Conservation (phyloP, 2,329 filamentous ascomycete genomes). For the Clonostachys byssicola region DNA sequence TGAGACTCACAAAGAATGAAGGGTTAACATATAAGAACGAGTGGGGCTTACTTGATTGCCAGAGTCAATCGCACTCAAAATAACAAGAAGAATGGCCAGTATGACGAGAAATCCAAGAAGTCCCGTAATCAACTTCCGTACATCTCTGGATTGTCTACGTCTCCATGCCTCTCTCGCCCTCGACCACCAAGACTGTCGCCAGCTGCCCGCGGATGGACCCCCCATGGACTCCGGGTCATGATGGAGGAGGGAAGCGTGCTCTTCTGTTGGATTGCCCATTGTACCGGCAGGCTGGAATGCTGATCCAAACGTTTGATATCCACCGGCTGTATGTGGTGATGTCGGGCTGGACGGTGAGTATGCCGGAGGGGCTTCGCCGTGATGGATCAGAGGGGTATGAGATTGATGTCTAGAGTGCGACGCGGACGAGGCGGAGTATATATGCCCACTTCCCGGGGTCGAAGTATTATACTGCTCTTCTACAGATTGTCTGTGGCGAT, state of each 20-base stretch:
- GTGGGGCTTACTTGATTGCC: no score
- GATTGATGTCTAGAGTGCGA: no score
- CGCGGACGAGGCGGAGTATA: no score
- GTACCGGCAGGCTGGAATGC: conserved; percentile 8
- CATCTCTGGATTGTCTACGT: conserved; percentile 3
- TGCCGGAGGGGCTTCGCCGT: conserved; percentile 41
- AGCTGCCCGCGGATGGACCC: conserved; percentile 13
- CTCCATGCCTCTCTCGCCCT: conserved; percentile 14
- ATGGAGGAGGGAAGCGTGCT: conserved; percentile 30
- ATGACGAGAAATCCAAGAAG: no score
- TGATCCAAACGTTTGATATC: conserved; percentile 38
- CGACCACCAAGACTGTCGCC: conserved; percentile 16
- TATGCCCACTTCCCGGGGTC: background rate
- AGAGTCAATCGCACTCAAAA: no score
- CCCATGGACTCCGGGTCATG: conserved; percentile 43
- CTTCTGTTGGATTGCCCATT: conserved; percentile 39
- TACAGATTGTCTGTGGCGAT: conserved; percentile 13
- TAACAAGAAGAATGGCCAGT: no score
- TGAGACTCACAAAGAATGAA: no score
- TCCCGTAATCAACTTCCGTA: no score
- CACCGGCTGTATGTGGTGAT: conserved; percentile 22
- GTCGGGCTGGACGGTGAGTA: conserved; percentile 31
- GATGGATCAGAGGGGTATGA: conserved; percentile 2
- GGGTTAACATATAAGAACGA: no score
- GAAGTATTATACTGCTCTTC: conserved; percentile 11